A percentile compares a stretch with the other conserved stretches of the same genome.
These are phyloP conservation scores for Phaeotremella fagi DNA, from an alignment of 768 basidiomycete genomes.

Conservation along the genomic window DNA sequence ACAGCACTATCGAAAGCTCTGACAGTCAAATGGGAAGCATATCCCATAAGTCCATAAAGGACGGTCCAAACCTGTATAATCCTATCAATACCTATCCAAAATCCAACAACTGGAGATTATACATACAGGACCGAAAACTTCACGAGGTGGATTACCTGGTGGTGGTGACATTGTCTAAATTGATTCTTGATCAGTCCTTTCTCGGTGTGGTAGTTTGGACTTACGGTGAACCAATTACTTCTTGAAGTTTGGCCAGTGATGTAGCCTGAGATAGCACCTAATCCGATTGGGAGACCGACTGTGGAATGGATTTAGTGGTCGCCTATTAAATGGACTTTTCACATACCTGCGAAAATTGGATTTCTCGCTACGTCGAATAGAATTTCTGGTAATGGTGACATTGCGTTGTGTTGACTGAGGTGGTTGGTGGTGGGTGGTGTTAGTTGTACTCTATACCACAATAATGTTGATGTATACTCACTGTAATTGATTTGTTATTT, in stretches of 20 bases:
- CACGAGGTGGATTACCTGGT: slow-evolving; percentile 55
- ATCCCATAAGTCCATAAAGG: slow-evolving; percentile 55
- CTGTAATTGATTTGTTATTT: too few species aligned
- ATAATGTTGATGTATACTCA: too few species aligned
- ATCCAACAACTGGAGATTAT: slow-evolving; percentile 10
- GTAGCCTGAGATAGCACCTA: slow-evolving; percentile 57
- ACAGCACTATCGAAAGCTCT: slow-evolving; percentile 55
- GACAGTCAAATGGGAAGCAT: slow-evolving; percentile 61
- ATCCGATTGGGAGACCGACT: slow-evolving; percentile 58
- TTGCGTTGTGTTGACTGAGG: too few species aligned
- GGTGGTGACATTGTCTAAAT: slow-evolving; percentile 54
- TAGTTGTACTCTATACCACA: too few species aligned
- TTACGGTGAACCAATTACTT: slow-evolving; percentile 60
- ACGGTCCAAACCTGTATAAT: slow-evolving; percentile 29
- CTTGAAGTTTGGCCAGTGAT: slow-evolving; percentile 54
- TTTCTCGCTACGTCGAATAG: slow-evolving; percentile 57
- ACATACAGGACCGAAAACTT: slow-evolving; percentile 60
- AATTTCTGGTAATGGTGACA: slow-evolving; percentile 54
- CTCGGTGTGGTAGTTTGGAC: slow-evolving; percentile 10
- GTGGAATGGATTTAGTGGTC: slow-evolving; percentile 3
- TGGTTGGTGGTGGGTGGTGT: too few species aligned
- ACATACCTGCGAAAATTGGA: slow-evolving; percentile 53
- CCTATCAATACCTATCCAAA: slow-evolving; percentile 49
- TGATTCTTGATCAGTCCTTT: neutral
- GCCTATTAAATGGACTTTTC: neutral